phyloP scores from a whole-genome alignment of 2,329 filamentous ascomycete genomes.

The Ceratocystis alfenasii region DNA sequence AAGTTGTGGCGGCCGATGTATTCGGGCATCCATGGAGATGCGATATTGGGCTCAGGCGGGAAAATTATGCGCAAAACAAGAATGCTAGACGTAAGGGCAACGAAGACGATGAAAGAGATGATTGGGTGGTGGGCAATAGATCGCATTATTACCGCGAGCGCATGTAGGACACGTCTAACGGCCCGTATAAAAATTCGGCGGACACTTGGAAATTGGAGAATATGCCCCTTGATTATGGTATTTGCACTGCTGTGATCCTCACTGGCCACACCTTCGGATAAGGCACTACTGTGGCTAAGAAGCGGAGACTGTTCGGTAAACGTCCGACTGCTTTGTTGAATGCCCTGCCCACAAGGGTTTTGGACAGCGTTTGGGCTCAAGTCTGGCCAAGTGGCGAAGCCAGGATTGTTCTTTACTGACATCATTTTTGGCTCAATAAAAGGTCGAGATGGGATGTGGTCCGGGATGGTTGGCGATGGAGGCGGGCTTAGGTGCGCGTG shows the following conservation, averaged over 20 bases:
- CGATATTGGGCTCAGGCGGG: conserved; percentile 12
- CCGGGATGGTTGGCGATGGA: not conserved
- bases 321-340: not conserved
- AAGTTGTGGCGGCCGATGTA: conserved; percentile 32
- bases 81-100: conserved; percentile 4
- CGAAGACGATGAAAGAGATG: conserved; percentile 7
- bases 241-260: not conserved
- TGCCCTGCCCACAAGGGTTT: not conserved
- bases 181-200: not conserved
- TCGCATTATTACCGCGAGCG: not conserved
- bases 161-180: no score
- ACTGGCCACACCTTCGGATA: not conserved
- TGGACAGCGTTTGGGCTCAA: not conserved
- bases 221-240: not conserved
- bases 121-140: conserved; percentile 17
- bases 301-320: conserved; percentile 22
- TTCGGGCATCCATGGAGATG: conserved; percentile 40
- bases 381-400: not conserved
- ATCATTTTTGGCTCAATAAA: not conserved
- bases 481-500: not conserved
- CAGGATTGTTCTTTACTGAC: not conserved
- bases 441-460: not conserved
- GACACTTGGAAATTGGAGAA: not conserved
- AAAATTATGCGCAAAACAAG: conserved; percentile 20
- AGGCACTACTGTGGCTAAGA: not conserved